These are phyloP conservation scores for Papiliotrema terrestris DNA, from an alignment of 1,284 basidiomycete genomes.

Conservation along the genomic window DNA sequence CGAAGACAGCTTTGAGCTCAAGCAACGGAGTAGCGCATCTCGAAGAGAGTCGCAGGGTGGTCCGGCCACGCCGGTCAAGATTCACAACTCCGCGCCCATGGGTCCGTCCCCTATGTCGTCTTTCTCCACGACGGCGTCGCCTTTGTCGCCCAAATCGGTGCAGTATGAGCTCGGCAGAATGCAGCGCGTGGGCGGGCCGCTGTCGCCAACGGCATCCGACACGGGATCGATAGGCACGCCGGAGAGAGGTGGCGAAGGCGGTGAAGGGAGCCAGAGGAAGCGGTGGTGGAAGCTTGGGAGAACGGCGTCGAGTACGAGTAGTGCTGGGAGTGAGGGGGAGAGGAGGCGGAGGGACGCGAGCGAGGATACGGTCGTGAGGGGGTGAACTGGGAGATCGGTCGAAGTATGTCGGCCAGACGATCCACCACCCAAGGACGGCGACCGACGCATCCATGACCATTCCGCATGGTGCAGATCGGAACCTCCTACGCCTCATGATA, in stretches of 20 bases:
- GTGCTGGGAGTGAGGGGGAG: conserved; percentile 4
- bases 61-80: background rate
- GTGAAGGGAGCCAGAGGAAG: conserved; percentile 17
- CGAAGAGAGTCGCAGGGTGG: background rate
- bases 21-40: background rate
- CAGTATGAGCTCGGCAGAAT: background rate
- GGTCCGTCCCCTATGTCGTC: no score
- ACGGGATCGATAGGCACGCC: background rate
- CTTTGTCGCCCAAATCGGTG: background rate
- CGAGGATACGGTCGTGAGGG: conserved; percentile 15
- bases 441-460: no score
- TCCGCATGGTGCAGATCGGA: no score
- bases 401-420: no score
- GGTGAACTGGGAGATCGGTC: no score
- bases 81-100: background rate
- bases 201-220: background rate
- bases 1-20: conserved; percentile 3
- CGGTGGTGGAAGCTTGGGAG: conserved; percentile 32
- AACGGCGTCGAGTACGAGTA: conserved; percentile 3
- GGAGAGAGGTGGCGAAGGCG: background rate
- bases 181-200: background rate
- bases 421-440: no score
- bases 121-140: background rate
- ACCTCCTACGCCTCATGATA: no score
- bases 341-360: conserved; percentile 19